These are phyloP conservation scores for Sicyos edulis DNA, from an alignment of 306 rosid genomes.

Conservation along the genomic window DNA sequence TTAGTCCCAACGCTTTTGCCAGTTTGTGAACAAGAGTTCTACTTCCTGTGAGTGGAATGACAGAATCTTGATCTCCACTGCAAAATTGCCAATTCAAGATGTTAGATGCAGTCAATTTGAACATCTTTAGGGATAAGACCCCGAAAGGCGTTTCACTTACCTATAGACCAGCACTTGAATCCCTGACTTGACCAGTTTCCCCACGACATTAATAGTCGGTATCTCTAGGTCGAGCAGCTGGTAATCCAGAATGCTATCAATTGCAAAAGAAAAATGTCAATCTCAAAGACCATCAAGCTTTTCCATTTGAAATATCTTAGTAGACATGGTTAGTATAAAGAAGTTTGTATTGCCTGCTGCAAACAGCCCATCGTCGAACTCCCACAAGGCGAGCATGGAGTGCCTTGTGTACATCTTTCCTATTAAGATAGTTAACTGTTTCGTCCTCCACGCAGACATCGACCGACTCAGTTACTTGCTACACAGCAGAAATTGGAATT, in stretches of 20 bases:
- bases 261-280: constrained; percentile 3
- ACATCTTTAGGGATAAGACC: neutral
- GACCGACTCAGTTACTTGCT: constrained; percentile 60
- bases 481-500: constrained; percentile 20
- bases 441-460: constrained; percentile 98
- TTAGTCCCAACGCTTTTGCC: constrained; percentile 54
- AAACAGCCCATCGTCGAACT: constrained; percentile 65
- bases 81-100: neutral
- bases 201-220: constrained; percentile 62
- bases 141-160: constrained; percentile 29
- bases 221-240: constrained; percentile 64
- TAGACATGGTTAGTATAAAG: neutral
- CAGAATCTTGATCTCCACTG: constrained; percentile 99
- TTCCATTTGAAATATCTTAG: neutral
- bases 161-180: constrained; percentile 79
- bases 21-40: constrained; percentile 69
- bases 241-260: constrained; percentile 60
- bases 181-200: constrained; percentile 66
- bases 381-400: constrained; percentile 81
- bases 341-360: constrained; percentile 63
- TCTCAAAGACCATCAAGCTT: constrained; percentile 1
- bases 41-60: constrained; percentile 89
- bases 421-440: constrained; percentile 65
- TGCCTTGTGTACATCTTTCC: constrained; percentile 70
- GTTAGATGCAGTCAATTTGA: neutral